phyloP scores from a whole-genome alignment of 2,329 filamentous ascomycete genomes.

The Aspergillus sergii region DNA sequence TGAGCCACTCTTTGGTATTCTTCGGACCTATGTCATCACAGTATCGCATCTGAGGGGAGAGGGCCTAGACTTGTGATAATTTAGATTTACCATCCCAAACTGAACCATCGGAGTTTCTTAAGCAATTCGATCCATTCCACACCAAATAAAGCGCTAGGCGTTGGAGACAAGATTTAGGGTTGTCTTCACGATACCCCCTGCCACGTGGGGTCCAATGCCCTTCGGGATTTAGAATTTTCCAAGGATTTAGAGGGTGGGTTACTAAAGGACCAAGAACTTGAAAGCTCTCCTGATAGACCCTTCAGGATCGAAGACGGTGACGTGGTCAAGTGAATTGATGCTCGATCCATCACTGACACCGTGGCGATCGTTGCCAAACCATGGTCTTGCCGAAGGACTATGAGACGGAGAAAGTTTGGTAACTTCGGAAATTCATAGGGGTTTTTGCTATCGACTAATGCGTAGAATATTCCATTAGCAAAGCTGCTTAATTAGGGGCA shows the following conservation, averaged over 20 bases:
- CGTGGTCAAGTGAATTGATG: background rate
- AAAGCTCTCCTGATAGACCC: too few species aligned
- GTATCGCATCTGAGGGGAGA: background rate
- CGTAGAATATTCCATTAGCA: background rate
- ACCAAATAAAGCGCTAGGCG: background rate
- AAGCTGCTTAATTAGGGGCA: background rate
- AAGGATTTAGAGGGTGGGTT: background rate
- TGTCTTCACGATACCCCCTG: background rate
- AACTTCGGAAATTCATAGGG: background rate
- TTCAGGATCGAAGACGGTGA: background rate
- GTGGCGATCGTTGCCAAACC: background rate
- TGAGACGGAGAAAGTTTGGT: background rate
- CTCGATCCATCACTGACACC: background rate
- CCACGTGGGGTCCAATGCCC: background rate
- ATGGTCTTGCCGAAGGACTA: background rate
- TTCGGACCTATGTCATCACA: background rate
- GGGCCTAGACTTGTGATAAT: background rate
- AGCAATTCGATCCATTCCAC: background rate
- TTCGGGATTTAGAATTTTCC: background rate
- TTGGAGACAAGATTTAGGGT: background rate
- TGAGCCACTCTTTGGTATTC: background rate
- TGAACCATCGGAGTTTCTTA: background rate
- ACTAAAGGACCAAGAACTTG: too few species aligned
- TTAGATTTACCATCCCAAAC: background rate
- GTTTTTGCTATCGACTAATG: background rate